Percentiles rank a stretch among this genome's conserved stretches.
These are phyloP conservation scores for Ceratocystiopsis sp. DNA, from an alignment of 2,329 filamentous ascomycete genomes.

Conservation along the genomic window DNA sequence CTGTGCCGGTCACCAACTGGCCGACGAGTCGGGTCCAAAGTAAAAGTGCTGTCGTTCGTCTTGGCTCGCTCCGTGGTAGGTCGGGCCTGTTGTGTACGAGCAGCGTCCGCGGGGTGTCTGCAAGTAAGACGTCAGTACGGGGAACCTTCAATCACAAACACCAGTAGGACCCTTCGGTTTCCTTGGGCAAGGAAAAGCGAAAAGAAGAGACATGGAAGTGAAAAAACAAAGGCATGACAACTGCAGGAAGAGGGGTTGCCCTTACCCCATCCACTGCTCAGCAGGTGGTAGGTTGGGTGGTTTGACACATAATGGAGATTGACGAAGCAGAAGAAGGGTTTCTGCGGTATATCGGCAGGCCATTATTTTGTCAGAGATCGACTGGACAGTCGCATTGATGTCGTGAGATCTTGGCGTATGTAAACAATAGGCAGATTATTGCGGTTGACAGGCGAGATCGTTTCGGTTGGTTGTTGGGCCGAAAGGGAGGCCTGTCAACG, in stretches of 20 bases:
- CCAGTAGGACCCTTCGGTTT: too few relatives aligned
- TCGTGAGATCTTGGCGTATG: too few relatives aligned
- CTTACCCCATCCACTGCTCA: slow-evolving; percentile 95
- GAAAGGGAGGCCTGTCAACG: too few relatives aligned
- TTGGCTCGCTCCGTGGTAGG: slow-evolving; percentile 29
- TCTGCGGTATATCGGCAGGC: slow-evolving; percentile 57
- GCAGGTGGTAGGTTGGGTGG: slow-evolving; percentile 63
- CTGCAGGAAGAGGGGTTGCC: neutral
- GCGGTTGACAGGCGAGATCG: too few relatives aligned
- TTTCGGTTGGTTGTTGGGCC: too few relatives aligned
- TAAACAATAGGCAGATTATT: too few relatives aligned
- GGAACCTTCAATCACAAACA: too few relatives aligned
- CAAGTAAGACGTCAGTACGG: neutral
- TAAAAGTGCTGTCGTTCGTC: slow-evolving; percentile 23
- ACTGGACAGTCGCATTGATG: too few relatives aligned
- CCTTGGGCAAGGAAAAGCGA: slow-evolving; percentile 1
- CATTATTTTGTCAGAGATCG: slow-evolving; percentile 18
- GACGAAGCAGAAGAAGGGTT: slow-evolving; percentile 55
- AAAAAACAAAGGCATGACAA: neutral
- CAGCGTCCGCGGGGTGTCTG: slow-evolving; percentile 4
- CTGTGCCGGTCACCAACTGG: slow-evolving; percentile 33
- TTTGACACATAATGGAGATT: slow-evolving; percentile 70
- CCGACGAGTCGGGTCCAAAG: slow-evolving; percentile 34
- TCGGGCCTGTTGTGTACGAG: slow-evolving; percentile 19
- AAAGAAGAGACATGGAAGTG: slow-evolving; percentile 2